A percentile compares a stretch with the other conserved stretches of the same genome.
Evolutionary conservation across 805 yeast species (phyloP).

Genomic region (Wickerhamomyces queroliae): DNA sequence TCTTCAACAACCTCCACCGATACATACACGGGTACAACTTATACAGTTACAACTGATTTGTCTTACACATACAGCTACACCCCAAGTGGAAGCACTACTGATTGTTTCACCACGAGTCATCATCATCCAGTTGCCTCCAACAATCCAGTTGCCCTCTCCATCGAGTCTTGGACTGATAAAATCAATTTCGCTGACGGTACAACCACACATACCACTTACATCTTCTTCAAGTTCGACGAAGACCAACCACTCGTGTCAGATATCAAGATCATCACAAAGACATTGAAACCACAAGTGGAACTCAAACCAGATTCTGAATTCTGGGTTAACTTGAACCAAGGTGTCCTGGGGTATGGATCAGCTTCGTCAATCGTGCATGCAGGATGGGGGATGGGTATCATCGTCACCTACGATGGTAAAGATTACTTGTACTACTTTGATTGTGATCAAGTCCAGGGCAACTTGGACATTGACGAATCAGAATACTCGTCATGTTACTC

Average conservation of each 20-base stretch:
- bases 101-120: not conserved
- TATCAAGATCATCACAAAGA: constrained; percentile 9
- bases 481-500: not conserved
- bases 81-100: not conserved
- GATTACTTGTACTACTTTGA: constrained; percentile 4
- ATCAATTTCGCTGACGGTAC: not conserved
- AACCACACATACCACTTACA: constrained; percentile 4
- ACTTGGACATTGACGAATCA: not conserved
- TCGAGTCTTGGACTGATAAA: not conserved
- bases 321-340: constrained; percentile 14
- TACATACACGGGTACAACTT: not conserved
- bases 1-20: not conserved
- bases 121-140: not conserved
- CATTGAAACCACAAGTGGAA: not conserved
- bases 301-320: constrained; percentile 5
- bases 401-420: constrained; percentile 5
- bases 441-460: constrained; percentile 2
- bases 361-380: not conserved
- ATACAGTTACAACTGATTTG: not conserved
- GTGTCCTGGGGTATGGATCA: constrained; percentile 7
- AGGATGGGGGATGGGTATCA: constrained; percentile 1
- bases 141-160: not conserved
- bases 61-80: not conserved
- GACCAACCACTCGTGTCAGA: constrained; percentile 13
- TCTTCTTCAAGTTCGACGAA: constrained; percentile 12